Evolutionary conservation across 2,329 filamentous ascomycete genomes (phyloP), one percentile per base, ranked within the genome.

Genomic region (Setomelanomma holmii): DNA sequence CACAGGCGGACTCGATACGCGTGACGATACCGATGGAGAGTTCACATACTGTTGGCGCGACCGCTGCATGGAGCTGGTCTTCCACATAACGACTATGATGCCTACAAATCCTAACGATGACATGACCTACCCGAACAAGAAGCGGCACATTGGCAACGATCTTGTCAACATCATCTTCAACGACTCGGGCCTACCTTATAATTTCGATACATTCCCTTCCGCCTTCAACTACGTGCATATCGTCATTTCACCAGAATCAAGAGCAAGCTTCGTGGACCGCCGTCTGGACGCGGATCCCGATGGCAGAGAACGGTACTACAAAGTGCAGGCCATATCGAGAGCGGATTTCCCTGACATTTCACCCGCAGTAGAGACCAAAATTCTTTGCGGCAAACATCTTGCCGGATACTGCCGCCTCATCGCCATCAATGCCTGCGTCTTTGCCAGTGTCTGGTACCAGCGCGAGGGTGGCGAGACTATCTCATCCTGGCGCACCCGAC

Each of bases 111-210:
- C 88, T 12, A 86, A 91, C 47, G 82, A 85, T 23, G 92, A 96
- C 64, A 83, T 86, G 56, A 91, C 89, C 20, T 71, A 75, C 68
- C 87, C 88, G 56, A 83, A 86, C 72, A 99, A 99, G 79, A 99
- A 99, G 76, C 84, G 87, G 2, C 96, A 98, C 69, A 95, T 98
- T 55, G 95, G 95, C 51, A 99, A 99, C 69, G 95, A 98, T 74
- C 96, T 91, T 73, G 95, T 99, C 70, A 98, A 96, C 71, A 96
- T 99, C 63, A 89, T 99, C 51, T 99, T 96, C 82, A 99, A 99
- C 73, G 91, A 96, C 67, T 97, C 93, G 2, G 93, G 95, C n/a
- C 75, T 88, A 41, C 89, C 90, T 0, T 98, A 96, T 78, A 84
- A 85, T 47, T 96, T 96, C 71, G 86, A 96, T 71, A 96, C 91